Base-by-base conservation (phyloP, 768 basidiomycete species). In the Boletus sensibilis region DNA sequence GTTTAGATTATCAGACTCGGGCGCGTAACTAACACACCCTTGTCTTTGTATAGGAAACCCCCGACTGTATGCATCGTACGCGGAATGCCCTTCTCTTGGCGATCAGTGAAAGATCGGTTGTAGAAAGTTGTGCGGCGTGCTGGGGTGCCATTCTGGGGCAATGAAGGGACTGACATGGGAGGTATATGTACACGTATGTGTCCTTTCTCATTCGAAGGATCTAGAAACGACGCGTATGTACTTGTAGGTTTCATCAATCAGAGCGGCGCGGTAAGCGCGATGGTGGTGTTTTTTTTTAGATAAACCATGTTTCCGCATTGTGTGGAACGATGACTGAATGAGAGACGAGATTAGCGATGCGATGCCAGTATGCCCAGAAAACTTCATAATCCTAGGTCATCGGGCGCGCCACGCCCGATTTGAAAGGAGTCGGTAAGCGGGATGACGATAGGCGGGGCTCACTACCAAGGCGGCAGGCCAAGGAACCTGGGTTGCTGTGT, bases 91-190 rank as follows among this genome's bases (percentile, higher is more conserved):
- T 86, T 34, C 69, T 73, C 8, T 58, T 83, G 49, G 76, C 77
- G 42, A 70, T 84, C 59, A 74, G 74, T 5, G 84, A 85, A 58
- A 64, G 70, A 34, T 82, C 84, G 4, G 70, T 86, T 38, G 69
- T 86, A 56, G 78, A 84, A 53, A 78, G 78, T 55, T 84, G 84
- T 59, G 67, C 71, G 45, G 72, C 75, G 41, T 60, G 67, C 31
- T 85, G 80, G 85, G 69, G 57, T 18, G 74, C 43, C 20, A 27
- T 70, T 43, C 43, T 63, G 29, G 55, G 42, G 50, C n/a, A 12
- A 41, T 50, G 34, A 37, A 18, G n/a, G n/a, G n/a, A n/a, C n/a
- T n/a, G n/a, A n/a, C n/a, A n/a, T n/a, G n/a, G n/a, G 31, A 31
- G 11, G 34, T 12, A 31, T 16, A 23, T 25, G 47, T 20, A 49